These are phyloP conservation scores for Blastocystis sp. DNA, from an alignment of 352 stramenopile genomes.

Conservation along the genomic window DNA sequence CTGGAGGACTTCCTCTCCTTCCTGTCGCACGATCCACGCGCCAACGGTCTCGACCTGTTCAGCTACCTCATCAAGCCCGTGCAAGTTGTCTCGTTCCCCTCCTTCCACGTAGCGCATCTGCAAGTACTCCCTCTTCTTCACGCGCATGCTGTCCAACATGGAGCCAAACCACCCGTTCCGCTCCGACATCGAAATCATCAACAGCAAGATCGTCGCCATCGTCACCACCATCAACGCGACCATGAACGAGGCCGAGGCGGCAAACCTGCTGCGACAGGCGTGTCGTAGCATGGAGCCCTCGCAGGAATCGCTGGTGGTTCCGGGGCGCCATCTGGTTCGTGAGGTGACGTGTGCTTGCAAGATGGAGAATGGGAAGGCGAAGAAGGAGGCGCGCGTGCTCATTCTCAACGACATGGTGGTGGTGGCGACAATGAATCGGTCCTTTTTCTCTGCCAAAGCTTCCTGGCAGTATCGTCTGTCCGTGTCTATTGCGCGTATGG, in stretches of 20 bases:
- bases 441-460: background rate
- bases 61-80: slow-evolving; percentile 51
- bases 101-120: slow-evolving; percentile 12
- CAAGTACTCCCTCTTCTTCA: slow-evolving; percentile 50
- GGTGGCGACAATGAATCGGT: background rate
- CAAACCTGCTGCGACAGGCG: background rate
- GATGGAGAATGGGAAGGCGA: background rate
- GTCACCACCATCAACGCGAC: slow-evolving; percentile 19
- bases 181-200: background rate
- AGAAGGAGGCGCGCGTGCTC: background rate
- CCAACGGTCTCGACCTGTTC: slow-evolving; percentile 23
- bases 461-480: background rate
- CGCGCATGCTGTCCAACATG: slow-evolving; percentile 12
- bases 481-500: too few species aligned
- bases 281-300: background rate
- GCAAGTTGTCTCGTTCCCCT: background rate
- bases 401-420: slow-evolving; percentile 12
- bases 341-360: background rate
- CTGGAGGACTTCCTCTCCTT: background rate
- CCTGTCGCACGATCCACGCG: background rate
- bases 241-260: background rate
- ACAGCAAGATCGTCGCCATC: background rate
- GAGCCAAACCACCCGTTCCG: slow-evolving; percentile 42
- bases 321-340: background rate
- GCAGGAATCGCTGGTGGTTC: slow-evolving; percentile 14